Base-by-base conservation (phyloP, 202 grass and related monocot species). In the Panicum virgatum region DNA sequence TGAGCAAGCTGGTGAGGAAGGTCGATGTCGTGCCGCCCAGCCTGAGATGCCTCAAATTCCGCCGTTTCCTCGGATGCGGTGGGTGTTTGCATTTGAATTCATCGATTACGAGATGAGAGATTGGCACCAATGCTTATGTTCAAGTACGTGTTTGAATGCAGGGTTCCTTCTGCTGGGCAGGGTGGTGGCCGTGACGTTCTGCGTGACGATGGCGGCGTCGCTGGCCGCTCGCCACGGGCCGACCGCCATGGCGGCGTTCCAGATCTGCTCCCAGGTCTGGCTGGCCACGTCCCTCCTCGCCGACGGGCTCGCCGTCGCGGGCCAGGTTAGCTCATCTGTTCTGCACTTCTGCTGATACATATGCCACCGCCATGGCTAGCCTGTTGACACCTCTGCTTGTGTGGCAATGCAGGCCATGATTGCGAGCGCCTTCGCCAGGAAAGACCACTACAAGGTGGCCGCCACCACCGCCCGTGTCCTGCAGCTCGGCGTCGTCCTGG, bases 31-130 rank as follows among this genome's bases (percentile, higher is more conserved):
- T 95, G 83, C 96, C 96, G 9, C 88, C 90, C 36, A 90, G 88
- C 83, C 34, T 93, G 56, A 93, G 84, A 85, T 86, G 86, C 62
- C 96, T 98, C 2, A 91, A 95, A 70, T 95, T 95, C 63, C 73
- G 86, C 16, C 90, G 96, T 20, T 98, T 98, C 73, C 92, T 98
- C 62, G 88, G 90, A 84, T 95, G 96, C 18, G 96, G 96, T 98
- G 86, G 88, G 78, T 23, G 62, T 64, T 26, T 59, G 80, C 78
- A 37, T 29, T 87, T 82, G 53, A 12, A 59, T 26, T 48, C 69
- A 42, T 61, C 52, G 30, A 7, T 0, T 6, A 43, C 40, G 6
- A 69, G 6, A 46, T 8, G 63, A 42, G 13, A 47, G n/a, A n/a
- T 47, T 47, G 45, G 12, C 16, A 19, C 19, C 16, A 7, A 51